Conservation (phyloP, 257 asterid species). For the Solanum clarkiae region DNA sequence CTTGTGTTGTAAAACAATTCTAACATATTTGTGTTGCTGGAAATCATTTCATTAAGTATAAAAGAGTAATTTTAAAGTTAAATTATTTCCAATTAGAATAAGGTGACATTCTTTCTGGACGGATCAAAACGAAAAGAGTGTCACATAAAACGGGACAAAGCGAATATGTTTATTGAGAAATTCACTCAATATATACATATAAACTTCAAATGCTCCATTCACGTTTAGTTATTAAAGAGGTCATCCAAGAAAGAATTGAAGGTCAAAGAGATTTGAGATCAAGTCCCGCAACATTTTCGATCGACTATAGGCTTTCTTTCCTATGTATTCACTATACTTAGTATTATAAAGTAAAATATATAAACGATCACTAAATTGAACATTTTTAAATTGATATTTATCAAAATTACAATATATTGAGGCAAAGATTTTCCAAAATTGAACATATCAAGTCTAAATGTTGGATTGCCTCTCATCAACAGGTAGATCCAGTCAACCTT, state of each 20-base stretch:
- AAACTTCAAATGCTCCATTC: neutral
- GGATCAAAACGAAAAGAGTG: too few species aligned
- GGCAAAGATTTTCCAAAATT: neutral
- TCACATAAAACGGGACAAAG: too few species aligned
- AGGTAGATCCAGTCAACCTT: neutral
- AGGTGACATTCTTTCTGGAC: too few species aligned
- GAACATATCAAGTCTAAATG: neutral
- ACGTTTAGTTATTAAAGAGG: neutral
- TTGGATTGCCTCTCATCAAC: neutral
- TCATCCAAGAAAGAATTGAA: neutral
- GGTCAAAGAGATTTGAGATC: too few species aligned
- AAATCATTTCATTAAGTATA: too few species aligned
- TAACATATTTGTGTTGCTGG: too few species aligned
- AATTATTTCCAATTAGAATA: too few species aligned
- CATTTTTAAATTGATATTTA: neutral
- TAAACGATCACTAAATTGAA: neutral
- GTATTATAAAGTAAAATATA: neutral
- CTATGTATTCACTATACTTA: neutral
- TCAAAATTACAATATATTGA: neutral
- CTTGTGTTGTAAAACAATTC: too few species aligned
- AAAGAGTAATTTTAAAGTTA: too few species aligned
- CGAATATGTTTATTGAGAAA: neutral
- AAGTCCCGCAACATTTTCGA: too few species aligned
- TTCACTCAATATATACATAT: neutral
- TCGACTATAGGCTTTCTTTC: neutral